These are phyloP conservation scores for Plasmodium ovale DNA, from an alignment of 169 alveolate genomes.

Conservation along the genomic window DNA sequence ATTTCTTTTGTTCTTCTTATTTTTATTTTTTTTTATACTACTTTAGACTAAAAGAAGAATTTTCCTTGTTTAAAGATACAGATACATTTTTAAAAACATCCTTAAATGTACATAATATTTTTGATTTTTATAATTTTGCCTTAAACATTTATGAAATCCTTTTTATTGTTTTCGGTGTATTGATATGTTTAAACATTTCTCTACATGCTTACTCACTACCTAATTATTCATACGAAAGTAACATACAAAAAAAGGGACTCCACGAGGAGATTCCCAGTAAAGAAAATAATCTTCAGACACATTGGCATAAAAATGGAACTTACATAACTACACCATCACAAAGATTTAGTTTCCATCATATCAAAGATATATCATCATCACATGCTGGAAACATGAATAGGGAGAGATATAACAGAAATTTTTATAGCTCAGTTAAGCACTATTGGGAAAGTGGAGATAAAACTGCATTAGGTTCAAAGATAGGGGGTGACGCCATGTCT, in stretches of 20 bases:
- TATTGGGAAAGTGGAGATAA: background rate
- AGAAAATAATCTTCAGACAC: too few relatives aligned
- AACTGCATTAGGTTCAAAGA: background rate
- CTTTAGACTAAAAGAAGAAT: conserved; percentile 33
- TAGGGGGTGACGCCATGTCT: conserved; percentile 71
- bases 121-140: conserved; percentile 18
- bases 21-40: conserved; percentile 34
- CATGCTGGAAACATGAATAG: too few relatives aligned
- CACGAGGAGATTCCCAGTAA: too few relatives aligned
- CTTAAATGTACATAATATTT: background rate
- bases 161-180: conserved; percentile 27
- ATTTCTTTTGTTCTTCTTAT: conserved; percentile 42
- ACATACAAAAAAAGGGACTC: background rate
- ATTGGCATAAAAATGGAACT: too few relatives aligned
- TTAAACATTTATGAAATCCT: conserved; percentile 19
- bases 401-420: too few relatives aligned
- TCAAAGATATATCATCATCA: too few relatives aligned
- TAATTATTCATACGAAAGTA: conserved; percentile 18
- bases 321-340: too few relatives aligned
- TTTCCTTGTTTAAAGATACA: background rate
- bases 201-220: conserved; percentile 56
- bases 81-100: background rate
- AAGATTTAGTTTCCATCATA: too few relatives aligned
- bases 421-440: background rate
- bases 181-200: conserved; percentile 24